phyloP scores from a whole-genome alignment of 768 basidiomycete genomes.

The Podaxis pistillaris region DNA sequence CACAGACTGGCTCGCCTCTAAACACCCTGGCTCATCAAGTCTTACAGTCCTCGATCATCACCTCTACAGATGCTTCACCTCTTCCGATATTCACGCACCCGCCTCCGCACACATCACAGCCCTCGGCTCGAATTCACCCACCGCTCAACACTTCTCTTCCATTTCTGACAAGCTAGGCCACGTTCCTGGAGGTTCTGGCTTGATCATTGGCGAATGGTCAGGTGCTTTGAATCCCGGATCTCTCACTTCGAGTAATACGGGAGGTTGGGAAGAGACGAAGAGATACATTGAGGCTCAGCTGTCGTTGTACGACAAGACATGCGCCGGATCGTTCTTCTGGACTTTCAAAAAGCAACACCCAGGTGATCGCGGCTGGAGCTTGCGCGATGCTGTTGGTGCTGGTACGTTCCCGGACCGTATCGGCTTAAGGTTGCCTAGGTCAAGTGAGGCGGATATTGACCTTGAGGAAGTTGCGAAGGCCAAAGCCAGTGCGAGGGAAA shows the following conservation, averaged over 20 bases:
- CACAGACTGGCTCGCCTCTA: conserved; percentile 45
- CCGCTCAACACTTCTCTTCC: conserved; percentile 30
- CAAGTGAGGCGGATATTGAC: not conserved
- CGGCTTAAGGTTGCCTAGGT: conserved; percentile 36
- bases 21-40: conserved; percentile 21
- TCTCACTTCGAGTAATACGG: conserved; percentile 28
- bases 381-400: conserved; percentile 58
- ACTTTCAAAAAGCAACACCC: conserved; percentile 69
- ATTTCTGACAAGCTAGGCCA: conserved; percentile 32
- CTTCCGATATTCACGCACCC: conserved; percentile 49
- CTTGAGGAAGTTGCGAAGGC: not conserved
- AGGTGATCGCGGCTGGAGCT: conserved; percentile 76
- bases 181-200: conserved; percentile 28
- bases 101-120: conserved; percentile 53
- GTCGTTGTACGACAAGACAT: conserved; percentile 56
- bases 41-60: conserved; percentile 77
- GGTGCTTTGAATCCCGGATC: conserved; percentile 70
- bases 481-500: conserved; percentile 1
- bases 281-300: conserved; percentile 64
- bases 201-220: conserved; percentile 81
- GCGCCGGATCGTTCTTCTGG: conserved; percentile 85
- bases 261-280: conserved; percentile 32
- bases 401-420: conserved; percentile 60
- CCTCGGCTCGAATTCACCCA: conserved; percentile 42
- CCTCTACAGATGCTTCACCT: conserved; percentile 79